A percentile compares a stretch with the other conserved stretches of the same genome.
phyloP scores from a whole-genome alignment of 2,329 filamentous ascomycete species.

The Apiospora arundinis region DNA sequence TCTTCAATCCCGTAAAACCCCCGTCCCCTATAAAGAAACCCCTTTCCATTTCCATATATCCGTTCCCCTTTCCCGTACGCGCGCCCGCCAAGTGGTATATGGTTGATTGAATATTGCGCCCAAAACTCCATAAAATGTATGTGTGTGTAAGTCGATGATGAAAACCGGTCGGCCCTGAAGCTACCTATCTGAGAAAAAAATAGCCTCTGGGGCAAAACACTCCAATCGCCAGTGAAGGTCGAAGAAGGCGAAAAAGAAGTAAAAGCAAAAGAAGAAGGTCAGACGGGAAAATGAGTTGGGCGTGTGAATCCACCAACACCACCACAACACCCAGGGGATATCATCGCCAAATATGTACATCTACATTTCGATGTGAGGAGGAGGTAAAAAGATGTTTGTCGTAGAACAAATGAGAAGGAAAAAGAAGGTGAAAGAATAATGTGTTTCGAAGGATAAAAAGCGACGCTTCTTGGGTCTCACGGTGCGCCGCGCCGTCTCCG shows the following conservation, averaged over 20 bases:
- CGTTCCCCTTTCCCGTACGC: slow-evolving; percentile 4
- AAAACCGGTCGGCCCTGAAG: not conserved
- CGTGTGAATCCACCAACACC: not conserved
- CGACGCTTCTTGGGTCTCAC: slow-evolving; percentile 25
- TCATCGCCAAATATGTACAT: slow-evolving; percentile 20
- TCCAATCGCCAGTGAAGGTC: not conserved
- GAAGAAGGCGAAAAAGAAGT: not conserved
- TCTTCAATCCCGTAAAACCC: not conserved
- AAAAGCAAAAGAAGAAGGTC: not conserved
- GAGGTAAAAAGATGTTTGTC: not conserved
- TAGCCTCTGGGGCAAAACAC: not conserved
- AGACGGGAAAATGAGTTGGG: not conserved
- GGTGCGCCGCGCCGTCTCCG: slow-evolving; percentile 70
- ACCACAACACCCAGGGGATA: not conserved
- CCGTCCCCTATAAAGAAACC: not conserved
- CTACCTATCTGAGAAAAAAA: not conserved
- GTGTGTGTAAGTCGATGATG: not conserved
- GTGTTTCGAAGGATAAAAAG: not conserved
- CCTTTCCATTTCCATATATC: not conserved
- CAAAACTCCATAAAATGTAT: slow-evolving; percentile 12
- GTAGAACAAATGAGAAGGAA: slow-evolving; percentile 13
- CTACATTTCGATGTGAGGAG: slow-evolving; percentile 9
- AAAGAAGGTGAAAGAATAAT: not conserved
- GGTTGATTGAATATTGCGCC: slow-evolving; percentile 11
- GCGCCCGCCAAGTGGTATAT: slow-evolving; percentile 14